These are phyloP conservation scores for Hygrophorus russula DNA, from an alignment of 768 basidiomycete genomes.

Conservation along the genomic window DNA sequence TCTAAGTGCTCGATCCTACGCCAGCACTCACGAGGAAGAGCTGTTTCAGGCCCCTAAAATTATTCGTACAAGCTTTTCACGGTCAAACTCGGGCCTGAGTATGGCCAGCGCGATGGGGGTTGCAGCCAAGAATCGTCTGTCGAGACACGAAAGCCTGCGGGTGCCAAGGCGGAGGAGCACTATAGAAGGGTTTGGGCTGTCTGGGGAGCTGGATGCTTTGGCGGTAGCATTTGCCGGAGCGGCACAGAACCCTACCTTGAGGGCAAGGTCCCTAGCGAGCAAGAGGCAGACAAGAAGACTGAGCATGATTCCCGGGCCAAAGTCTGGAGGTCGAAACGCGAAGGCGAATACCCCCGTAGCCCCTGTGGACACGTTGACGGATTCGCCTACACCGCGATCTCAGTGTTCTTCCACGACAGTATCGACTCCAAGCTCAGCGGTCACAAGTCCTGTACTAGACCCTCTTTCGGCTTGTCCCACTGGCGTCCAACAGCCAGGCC, in stretches of 20 bases:
- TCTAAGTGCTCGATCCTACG: conserved; percentile 55
- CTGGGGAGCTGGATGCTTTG: neutral
- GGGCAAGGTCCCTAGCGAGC: conserved; percentile 13
- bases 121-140: conserved; percentile 41
- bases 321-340: conserved; percentile 7
- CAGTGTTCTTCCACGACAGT: conserved; percentile 23
- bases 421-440: neutral
- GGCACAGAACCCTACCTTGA: conserved; percentile 14
- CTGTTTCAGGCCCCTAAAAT: conserved; percentile 45
- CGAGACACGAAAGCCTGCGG: conserved; percentile 59
- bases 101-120: conserved; percentile 41
- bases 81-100: conserved; percentile 48
- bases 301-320: conserved; percentile 22
- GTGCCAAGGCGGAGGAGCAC: conserved; percentile 50
- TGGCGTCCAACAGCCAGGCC: neutral
- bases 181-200: conserved; percentile 21
- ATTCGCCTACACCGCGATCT: conserved; percentile 25
- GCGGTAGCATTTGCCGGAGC: conserved; percentile 4
- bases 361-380: conserved; percentile 2
- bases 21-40: conserved; percentile 49
- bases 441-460: neutral
- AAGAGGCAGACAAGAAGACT: conserved; percentile 23
- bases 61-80: conserved; percentile 31
- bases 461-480: conserved; percentile 6
- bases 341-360: neutral